Evolutionary conservation across 495 filamentous ascomycete genomes (phyloP).

Genomic region (Podospora australis): DNA sequence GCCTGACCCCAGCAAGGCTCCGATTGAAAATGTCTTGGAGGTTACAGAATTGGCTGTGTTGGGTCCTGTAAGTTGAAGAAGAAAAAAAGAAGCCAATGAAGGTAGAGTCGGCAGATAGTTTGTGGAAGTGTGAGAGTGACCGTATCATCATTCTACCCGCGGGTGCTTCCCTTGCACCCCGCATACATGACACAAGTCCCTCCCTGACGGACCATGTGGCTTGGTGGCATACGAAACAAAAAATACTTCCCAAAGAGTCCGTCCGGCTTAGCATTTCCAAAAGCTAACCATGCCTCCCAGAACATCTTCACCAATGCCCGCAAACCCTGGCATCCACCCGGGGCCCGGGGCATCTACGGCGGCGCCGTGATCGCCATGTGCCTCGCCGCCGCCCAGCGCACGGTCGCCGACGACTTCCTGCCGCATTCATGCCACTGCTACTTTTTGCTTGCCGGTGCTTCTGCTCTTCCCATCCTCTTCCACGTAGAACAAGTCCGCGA

Average conservation of each 20-base stretch:
- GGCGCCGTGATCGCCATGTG: slow-evolving; percentile 90
- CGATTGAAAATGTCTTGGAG: slow-evolving; percentile 84
- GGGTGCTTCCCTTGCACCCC: slow-evolving; percentile 13
- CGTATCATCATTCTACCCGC: too few species aligned
- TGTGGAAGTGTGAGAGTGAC: too few species aligned
- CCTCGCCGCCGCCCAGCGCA: slow-evolving; percentile 79
- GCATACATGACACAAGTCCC: background rate
- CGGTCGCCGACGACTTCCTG: slow-evolving; percentile 70
- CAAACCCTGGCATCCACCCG: slow-evolving; percentile 82
- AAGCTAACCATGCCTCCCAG: slow-evolving; percentile 30
- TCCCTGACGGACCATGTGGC: too few species aligned
- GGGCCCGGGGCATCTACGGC: slow-evolving; percentile 88
- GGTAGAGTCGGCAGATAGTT: too few species aligned
- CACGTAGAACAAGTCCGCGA: slow-evolving; percentile 89
- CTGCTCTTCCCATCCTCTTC: slow-evolving; percentile 77
- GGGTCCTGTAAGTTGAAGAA: slow-evolving; percentile 56
- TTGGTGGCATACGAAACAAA: too few species aligned
- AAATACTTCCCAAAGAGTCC: too few species aligned
- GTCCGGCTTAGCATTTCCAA: too few species aligned
- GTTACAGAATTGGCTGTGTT: slow-evolving; percentile 74
- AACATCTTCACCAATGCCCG: slow-evolving; percentile 91
- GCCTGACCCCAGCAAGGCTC: slow-evolving; percentile 61
- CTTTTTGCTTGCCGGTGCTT: slow-evolving; percentile 86
- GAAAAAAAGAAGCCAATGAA: too few species aligned
- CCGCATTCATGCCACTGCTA: slow-evolving; percentile 98